Evolutionary conservation across 257 asterid genomes (phyloP), one percentile per base, ranked within the genome.

Genomic region (Salvia rosmarinus): DNA sequence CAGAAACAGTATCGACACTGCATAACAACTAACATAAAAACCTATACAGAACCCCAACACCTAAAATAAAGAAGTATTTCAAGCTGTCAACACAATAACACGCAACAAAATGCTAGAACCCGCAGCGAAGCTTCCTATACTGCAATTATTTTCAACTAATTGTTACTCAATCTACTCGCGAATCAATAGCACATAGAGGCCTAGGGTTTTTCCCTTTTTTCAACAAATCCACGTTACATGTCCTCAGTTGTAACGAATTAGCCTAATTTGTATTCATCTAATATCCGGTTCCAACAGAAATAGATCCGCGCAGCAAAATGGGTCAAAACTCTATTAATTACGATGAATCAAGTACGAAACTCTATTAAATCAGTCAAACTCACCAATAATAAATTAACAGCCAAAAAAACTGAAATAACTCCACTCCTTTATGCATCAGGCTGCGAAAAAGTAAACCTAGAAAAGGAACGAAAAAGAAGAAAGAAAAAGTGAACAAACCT

Each of bases 401-500:
- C 42, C 23, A 20, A 61, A 12, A 12, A 9, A 21, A 43, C 30
- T 25, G 30, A 13, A 20, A 13, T 19, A 46, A 50, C 2, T 34
- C 4, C 5, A 44, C 9, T 13, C 1, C 4, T 21, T 30, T 21
- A 10, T 3, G 21, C 5, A 42, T 64, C 44, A 6, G 12, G 25
- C 11, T 8, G 43, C 39, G n/a, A 52, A 39, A 49, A 30, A 4
- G n/a, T 9, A 42, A 21, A 50, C 14, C 4, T 43, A 25, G 2
- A 49, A 64, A 43, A 62, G 1, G 10, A 58, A 32, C 5, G n/a
- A 9, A 42, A 47, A n/a, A n/a, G n/a, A n/a, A n/a, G n/a, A n/a
- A n/a, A n/a, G n/a, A n/a, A 21, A 14, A 25, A 42, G 21, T 37
- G 17, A 25, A 75, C 61, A 17, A 55, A 88, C 95, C 95, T 82